Conservation (phyloP, 148 eudicot species). For the Polygonum maritimum region DNA sequence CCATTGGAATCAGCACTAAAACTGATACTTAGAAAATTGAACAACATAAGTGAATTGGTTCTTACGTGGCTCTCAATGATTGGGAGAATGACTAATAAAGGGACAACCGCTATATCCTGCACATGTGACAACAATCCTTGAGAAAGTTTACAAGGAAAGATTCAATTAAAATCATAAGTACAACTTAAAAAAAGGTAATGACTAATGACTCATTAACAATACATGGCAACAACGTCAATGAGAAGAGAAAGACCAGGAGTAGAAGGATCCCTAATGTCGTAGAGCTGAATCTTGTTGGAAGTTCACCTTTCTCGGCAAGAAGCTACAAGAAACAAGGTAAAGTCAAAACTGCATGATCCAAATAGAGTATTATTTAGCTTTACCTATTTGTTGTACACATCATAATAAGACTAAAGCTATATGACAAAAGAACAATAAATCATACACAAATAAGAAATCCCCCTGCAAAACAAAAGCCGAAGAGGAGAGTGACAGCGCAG, state of each 20-base stretch:
- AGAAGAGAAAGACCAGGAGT: conserved; percentile 50
- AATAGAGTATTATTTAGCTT: neutral
- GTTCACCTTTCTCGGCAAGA: conserved; percentile 99
- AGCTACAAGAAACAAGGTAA: conserved; percentile 46
- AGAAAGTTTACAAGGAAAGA: conserved; percentile 2
- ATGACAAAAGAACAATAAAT: neutral
- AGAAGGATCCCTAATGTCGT: conserved; percentile 94
- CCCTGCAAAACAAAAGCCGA: conserved; percentile 99
- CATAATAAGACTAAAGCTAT: neutral
- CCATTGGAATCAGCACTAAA: no score
- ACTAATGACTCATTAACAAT: neutral
- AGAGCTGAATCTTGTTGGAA: conserved; percentile 91
- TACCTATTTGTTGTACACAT: neutral
- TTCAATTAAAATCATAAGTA: neutral
- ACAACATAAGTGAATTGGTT: neutral
- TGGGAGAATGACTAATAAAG: conserved; percentile 94
- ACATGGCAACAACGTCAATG: conserved; percentile 3
- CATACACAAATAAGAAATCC: neutral
- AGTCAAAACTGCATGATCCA: conserved; percentile 11
- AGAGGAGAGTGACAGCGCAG: conserved; percentile 94
- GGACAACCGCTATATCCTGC: conserved; percentile 99
- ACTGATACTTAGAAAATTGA: neutral
- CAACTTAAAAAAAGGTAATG: neutral
- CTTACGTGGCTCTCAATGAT: conserved; percentile 94
- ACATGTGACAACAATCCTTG: conserved; percentile 23